Evolutionary conservation across 2,329 filamentous ascomycete species (phyloP), one percentile per base, ranked within the genome.

Genomic region (Xylariaceae sp.): DNA sequence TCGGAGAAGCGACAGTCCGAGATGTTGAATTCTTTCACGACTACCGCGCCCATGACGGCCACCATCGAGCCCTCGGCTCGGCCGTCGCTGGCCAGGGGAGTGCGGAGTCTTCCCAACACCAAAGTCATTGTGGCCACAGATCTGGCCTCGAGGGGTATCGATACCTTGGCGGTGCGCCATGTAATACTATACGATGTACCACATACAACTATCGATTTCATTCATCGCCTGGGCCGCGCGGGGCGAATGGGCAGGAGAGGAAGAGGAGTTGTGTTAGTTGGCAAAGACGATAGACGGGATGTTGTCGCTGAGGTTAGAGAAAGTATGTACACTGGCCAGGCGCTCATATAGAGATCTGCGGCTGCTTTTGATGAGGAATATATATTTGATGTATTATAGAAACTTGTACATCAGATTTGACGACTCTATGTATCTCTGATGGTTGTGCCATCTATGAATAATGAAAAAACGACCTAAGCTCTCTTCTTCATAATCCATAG

Each of bases 101-200:
- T 71, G 40, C 80, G 86, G 54, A 77, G 77, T 12, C 77, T 96
- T 32, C 77, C 83, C 29, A 93, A 93, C 69, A 92, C 89, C 44
- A 96, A 92, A 73, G 93, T 96, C 10, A 84, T 99, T 40, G 93
- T 99, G 2, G 95, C 92, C 12, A 99, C 95, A 0, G 95, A 99
- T 73, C 77, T 99, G 55, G 91, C 91, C 3, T 96, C 92, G 5
- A 80, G 95, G 64, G 95, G 95, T 60, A 96, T 99, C 66, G 95
- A 99, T 73, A 99, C 95, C 0, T 76, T 97, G 26, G 89, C 91
- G 18, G 93, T 98, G 18, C 84, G 90, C 54, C 91, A 96, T 64
- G 95, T 99, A 50, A 88, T 99, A 52, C 77, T 99, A 21, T 98
- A 96, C 73, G 92, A 99, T 71, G 93, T 99, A n/a, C 95, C 95